phyloP scores from a whole-genome alignment of 805 yeast species.

The Metschnikowia sp. region DNA sequence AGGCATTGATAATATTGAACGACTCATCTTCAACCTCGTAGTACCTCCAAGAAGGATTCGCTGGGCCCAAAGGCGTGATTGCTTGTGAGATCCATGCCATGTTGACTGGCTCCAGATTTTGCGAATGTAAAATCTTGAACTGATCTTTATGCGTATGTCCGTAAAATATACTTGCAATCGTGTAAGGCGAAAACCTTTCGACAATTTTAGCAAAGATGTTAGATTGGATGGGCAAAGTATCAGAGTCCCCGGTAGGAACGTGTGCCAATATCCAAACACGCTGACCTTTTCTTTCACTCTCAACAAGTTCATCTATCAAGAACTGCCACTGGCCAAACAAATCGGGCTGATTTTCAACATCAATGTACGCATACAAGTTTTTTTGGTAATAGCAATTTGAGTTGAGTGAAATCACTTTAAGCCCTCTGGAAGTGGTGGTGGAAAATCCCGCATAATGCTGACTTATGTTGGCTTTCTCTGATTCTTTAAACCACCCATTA shows the following conservation, averaged over 20 bases:
- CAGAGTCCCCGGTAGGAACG: conserved; percentile 54
- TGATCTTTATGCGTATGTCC: conserved; percentile 74
- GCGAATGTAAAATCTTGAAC: conserved; percentile 55
- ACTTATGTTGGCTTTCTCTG: conserved; percentile 23
- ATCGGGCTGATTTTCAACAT: conserved; percentile 53
- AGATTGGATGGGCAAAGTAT: conserved; percentile 61
- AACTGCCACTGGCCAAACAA: conserved; percentile 62
- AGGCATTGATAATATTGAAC: conserved; percentile 57
- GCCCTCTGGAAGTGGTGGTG: conserved; percentile 50
- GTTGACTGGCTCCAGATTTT: conserved; percentile 42
- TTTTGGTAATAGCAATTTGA: conserved; percentile 66
- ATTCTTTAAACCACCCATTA: conserved; percentile 35
- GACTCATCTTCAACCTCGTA: conserved; percentile 62
- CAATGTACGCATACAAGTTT: conserved; percentile 51
- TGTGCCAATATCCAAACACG: conserved; percentile 75
- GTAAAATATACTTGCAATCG: conserved; percentile 65
- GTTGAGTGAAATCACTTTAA: conserved; percentile 40
- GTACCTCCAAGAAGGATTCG: conserved; percentile 72
- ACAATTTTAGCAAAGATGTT: conserved; percentile 53
- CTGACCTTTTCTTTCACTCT: conserved; percentile 53
- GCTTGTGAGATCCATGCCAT: conserved; percentile 67
- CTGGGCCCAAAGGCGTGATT: conserved; percentile 55
- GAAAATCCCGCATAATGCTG: conserved; percentile 63
- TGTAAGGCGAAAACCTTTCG: conserved; percentile 64
- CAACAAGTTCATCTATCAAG: conserved; percentile 58